phyloP scores from a whole-genome alignment of 2,329 filamentous ascomycete genomes.

The Escovopsis weberi region DNA sequence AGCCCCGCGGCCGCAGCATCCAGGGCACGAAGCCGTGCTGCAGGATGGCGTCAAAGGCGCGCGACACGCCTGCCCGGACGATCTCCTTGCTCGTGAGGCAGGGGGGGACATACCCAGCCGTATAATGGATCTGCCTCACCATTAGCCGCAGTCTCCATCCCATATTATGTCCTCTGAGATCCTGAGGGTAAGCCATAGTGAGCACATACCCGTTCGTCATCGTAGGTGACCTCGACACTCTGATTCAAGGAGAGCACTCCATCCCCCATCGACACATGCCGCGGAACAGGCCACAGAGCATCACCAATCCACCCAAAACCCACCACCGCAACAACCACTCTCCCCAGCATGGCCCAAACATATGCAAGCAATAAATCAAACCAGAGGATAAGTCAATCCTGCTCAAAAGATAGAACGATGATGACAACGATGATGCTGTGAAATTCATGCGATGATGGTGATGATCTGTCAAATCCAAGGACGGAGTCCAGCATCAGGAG shows the following conservation, averaged over 20 bases:
- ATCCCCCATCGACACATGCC: conserved; percentile 34
- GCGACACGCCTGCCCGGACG: conserved; percentile 40
- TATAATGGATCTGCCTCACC: conserved; percentile 30
- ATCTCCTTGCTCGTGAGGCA: conserved; percentile 35
- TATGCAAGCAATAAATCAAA: no score
- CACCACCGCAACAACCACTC: conserved; percentile 1
- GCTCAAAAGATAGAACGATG: no score
- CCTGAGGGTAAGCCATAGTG: background rate
- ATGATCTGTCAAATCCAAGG: no score
- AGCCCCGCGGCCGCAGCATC: conserved; percentile 55
- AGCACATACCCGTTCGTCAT: conserved; percentile 22
- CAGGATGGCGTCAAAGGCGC: conserved; percentile 51
- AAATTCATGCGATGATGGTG: no score
- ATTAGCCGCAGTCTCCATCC: background rate
- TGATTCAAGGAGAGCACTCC: conserved; percentile 38
- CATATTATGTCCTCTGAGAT: background rate
- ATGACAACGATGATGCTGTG: no score
- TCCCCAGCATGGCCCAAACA: conserved; percentile 1
- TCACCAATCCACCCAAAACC: conserved; percentile 15
- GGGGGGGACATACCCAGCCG: conserved; percentile 27
- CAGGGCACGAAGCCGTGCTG: conserved; percentile 58
- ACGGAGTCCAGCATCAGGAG: no score
- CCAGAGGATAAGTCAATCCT: no score
- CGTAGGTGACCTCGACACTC: conserved; percentile 40
- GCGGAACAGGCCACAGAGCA: conserved; percentile 46